Conservation (phyloP, 139 green algal species). For the Zygnema circumcarinatum region DNA sequence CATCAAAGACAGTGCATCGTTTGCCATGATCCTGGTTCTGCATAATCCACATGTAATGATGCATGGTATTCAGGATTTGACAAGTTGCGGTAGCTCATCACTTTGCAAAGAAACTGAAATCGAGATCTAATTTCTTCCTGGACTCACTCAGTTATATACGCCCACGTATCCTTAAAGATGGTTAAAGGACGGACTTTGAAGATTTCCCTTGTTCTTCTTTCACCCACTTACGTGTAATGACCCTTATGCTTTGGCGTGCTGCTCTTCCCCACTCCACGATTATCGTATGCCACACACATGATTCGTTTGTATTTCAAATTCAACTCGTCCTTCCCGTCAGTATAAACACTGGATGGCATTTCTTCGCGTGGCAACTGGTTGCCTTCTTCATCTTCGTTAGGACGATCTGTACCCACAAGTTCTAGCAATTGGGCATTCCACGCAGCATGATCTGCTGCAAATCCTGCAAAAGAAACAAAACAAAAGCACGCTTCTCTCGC, state of each 20-base stretch:
- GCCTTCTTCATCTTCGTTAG: conserved; percentile 23
- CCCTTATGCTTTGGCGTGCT: conserved; percentile 24
- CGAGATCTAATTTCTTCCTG: neutral
- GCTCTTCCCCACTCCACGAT: conserved; percentile 29
- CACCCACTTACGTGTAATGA: conserved; percentile 20
- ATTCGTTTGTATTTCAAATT: neutral
- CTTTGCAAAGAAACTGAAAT: neutral
- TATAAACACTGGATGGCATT: neutral
- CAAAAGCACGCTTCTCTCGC: too few relatives aligned
- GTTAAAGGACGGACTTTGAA: too few relatives aligned
- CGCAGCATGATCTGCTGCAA: conserved; percentile 13
- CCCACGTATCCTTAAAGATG: too few relatives aligned
- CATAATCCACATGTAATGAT: neutral
- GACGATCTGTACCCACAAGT: conserved; percentile 33
- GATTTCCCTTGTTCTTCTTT: too few relatives aligned
- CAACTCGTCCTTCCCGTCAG: neutral
- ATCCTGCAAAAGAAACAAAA: conserved; percentile 12
- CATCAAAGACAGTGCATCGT: conserved; percentile 46
- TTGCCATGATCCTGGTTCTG: conserved; percentile 40
- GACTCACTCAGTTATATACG: neutral
- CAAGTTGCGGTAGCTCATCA: neutral
- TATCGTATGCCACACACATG: conserved; percentile 24
- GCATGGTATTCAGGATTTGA: neutral
- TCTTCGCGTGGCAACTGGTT: neutral
- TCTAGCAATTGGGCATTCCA: conserved; percentile 30